These are phyloP conservation scores for Diaporthe citrichinensis DNA, from an alignment of 2,329 filamentous ascomycete species.

Conservation along the genomic window DNA sequence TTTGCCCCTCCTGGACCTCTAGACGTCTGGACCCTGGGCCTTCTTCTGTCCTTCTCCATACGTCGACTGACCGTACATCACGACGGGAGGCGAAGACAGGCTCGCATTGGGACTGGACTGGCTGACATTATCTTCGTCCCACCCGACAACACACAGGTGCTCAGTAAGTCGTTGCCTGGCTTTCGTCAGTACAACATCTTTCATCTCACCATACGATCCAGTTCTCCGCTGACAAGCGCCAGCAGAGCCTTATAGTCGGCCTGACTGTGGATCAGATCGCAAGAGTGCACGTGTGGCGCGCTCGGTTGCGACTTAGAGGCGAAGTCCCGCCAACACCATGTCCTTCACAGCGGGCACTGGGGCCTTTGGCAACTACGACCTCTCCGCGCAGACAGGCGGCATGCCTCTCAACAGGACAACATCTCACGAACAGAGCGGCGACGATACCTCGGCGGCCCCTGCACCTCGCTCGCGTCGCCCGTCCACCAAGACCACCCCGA, in stretches of 20 bases:
- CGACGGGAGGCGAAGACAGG: conserved; percentile 9
- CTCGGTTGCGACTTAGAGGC: not conserved
- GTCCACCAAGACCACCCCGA: conserved; percentile 42
- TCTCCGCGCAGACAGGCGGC: conserved; percentile 60
- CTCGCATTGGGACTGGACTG: conserved; percentile 3
- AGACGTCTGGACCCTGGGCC: not conserved
- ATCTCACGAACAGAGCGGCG: conserved; percentile 41
- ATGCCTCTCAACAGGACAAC: conserved; percentile 48
- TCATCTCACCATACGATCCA: not conserved
- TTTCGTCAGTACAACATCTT: not conserved
- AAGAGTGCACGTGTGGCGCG: not conserved
- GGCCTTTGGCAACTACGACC: conserved; percentile 64
- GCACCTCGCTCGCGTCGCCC: conserved; percentile 29
- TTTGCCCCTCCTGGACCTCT: not conserved
- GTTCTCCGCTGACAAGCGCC: not conserved
- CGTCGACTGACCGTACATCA: conserved; percentile 14
- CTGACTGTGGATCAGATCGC: not conserved
- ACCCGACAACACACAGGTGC: not conserved
- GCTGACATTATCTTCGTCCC: not conserved
- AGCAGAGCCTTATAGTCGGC: not conserved
- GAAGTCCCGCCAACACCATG: conserved; percentile 49
- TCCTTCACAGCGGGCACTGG: conserved; percentile 55
- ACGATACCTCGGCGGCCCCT: conserved; percentile 37
- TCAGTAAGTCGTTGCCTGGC: not conserved
- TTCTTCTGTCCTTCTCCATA: conserved; percentile 14